These are phyloP conservation scores for Penicillium flavigenum DNA, from an alignment of 495 filamentous ascomycete species.

Conservation along the genomic window DNA sequence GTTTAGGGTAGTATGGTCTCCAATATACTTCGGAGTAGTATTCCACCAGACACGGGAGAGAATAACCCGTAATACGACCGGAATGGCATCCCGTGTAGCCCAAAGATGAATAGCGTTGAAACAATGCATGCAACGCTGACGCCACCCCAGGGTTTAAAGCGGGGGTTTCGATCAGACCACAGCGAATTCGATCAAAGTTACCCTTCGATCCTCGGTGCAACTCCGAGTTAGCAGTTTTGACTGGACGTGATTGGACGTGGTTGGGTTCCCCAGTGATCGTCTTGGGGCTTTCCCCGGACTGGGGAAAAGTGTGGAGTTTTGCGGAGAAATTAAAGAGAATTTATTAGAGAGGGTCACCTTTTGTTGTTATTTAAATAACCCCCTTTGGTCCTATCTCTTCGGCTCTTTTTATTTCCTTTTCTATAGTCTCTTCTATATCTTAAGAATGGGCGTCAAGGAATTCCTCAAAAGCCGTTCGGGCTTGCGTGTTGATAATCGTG, in stretches of 20 bases:
- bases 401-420: background rate
- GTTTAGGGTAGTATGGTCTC: background rate
- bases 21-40: background rate
- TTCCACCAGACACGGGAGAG: constrained; percentile 7
- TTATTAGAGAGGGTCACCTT: background rate
- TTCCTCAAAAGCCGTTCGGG: constrained; percentile 37
- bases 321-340: background rate
- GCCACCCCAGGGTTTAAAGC: constrained; percentile 7
- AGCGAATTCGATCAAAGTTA: background rate
- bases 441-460: constrained; percentile 29
- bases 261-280: constrained; percentile 7
- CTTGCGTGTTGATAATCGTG: constrained; percentile 43
- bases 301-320: constrained; percentile 12
- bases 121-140: constrained; percentile 8
- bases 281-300: constrained; percentile 10
- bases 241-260: constrained; percentile 6
- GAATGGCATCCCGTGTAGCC: constrained; percentile 5
- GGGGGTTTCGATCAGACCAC: background rate
- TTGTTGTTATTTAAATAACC: background rate
- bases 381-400: background rate
- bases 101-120: background rate
- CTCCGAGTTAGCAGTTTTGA: background rate
- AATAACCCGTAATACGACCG: constrained; percentile 1
- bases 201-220: constrained; percentile 2
- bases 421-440: background rate